phyloP scores from a whole-genome alignment of 2,329 filamentous ascomycete genomes.

The Falciphora oryzae region DNA sequence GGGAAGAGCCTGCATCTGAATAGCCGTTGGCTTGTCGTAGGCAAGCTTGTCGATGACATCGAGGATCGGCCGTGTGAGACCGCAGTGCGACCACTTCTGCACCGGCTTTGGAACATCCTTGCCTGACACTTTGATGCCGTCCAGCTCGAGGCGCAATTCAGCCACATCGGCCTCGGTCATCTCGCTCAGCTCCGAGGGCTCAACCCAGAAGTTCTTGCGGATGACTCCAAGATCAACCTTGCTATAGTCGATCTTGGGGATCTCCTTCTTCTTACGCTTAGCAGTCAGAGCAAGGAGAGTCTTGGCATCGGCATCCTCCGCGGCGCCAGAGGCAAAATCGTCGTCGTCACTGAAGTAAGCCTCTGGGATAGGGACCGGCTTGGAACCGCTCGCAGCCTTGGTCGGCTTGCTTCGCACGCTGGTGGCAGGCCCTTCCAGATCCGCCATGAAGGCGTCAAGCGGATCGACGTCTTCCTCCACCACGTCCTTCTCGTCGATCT shows the following conservation, averaged over 20 bases:
- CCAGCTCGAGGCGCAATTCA: constrained; percentile 77
- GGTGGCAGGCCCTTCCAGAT: constrained; percentile 50
- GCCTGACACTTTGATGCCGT: constrained; percentile 90
- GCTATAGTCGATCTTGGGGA: constrained; percentile 79
- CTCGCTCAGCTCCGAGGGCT: constrained; percentile 75
- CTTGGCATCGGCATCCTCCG: constrained; percentile 41
- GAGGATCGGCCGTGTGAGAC: constrained; percentile 77
- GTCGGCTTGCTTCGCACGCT: constrained; percentile 18
- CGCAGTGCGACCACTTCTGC: constrained; percentile 94
- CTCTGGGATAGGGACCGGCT: constrained; percentile 57
- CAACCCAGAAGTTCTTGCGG: constrained; percentile 90
- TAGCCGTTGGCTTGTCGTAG: constrained; percentile 85
- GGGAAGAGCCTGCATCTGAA: constrained; percentile 92
- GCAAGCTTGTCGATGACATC: constrained; percentile 77
- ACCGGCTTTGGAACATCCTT: constrained; percentile 89
- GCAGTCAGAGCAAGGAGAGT: constrained; percentile 47
- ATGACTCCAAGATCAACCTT: constrained; percentile 83
- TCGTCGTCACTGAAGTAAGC: constrained; percentile 87
- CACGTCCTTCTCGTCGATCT: constrained; percentile 44
- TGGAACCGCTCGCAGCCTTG: constrained; percentile 30
- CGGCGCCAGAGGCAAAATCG: constrained; percentile 54
- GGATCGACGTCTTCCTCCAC: constrained; percentile 74
- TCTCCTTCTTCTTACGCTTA: constrained; percentile 88
- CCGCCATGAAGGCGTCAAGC: constrained; percentile 94
- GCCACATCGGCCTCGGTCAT: constrained; percentile 81